phyloP scores from a whole-genome alignment of 2,329 filamentous ascomycete genomes.

The Ceratocystis cacaofunesta region DNA sequence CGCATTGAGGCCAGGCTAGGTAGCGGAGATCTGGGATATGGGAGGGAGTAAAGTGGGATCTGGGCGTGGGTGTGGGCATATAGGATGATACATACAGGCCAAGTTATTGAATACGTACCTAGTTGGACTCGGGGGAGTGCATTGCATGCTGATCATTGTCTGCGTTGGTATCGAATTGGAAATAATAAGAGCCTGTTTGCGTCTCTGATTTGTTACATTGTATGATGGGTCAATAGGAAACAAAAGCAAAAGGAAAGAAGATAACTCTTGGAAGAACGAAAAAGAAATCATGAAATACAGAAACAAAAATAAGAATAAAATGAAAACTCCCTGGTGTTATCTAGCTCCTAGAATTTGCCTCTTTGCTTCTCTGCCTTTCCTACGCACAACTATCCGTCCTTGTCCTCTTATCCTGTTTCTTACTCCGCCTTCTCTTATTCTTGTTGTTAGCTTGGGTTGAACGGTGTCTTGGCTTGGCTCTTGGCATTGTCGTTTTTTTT shows the following conservation, averaged over 20 bases:
- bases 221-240: no score
- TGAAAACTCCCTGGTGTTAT: not conserved
- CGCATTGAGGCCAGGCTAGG: not conserved
- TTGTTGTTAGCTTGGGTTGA: constrained; percentile 1
- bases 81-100: not conserved
- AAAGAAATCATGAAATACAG: not conserved
- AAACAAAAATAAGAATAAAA: not conserved
- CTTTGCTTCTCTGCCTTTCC: not conserved
- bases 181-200: not conserved
- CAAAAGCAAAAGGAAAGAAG: no score
- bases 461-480: not conserved
- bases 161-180: not conserved
- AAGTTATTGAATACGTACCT: not conserved
- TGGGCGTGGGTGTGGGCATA: not conserved
- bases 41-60: not conserved
- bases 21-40: not conserved
- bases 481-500: not conserved
- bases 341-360: not conserved
- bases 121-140: not conserved
- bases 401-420: not conserved
- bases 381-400: not conserved
- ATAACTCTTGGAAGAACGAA: not conserved
- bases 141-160: constrained; percentile 1
- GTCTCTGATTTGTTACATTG: not conserved
- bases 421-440: not conserved